Percentiles rank a stretch among this genome's conserved stretches.
These are phyloP conservation scores for Geranomyces michiganensis DNA, from an alignment of 192 early-diverging fungal species.

Conservation along the genomic window DNA sequence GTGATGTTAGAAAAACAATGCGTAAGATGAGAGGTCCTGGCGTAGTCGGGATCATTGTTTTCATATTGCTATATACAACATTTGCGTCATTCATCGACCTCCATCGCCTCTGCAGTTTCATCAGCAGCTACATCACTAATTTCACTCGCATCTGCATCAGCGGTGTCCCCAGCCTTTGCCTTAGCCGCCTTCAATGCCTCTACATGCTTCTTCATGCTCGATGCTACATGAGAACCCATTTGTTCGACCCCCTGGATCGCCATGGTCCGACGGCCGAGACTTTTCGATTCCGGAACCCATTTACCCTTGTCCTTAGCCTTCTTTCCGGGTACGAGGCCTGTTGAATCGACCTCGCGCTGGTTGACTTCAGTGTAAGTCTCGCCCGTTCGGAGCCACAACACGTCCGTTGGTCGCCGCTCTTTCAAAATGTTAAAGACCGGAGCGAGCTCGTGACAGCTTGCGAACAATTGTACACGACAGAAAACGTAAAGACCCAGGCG, in stretches of 20 bases:
- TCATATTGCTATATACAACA: too few species aligned
- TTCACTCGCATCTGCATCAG: too few species aligned
- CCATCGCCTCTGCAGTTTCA: too few species aligned
- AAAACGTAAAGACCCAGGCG: slow-evolving; percentile 94
- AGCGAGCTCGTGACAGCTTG: slow-evolving; percentile 80
- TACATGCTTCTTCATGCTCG: slow-evolving; percentile 70
- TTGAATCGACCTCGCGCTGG: slow-evolving; percentile 9
- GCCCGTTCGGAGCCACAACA: slow-evolving; percentile 58
- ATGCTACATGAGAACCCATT: slow-evolving; percentile 65
- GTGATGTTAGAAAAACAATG: too few species aligned
- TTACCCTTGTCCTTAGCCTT: slow-evolving; percentile 33
- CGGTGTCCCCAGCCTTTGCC: background rate
- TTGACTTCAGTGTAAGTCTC: slow-evolving; percentile 39
- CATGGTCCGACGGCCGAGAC: slow-evolving; percentile 33
- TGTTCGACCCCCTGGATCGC: slow-evolving; percentile 57
- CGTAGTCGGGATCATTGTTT: too few species aligned
- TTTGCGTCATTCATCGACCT: too few species aligned
- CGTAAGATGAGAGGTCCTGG: too few species aligned
- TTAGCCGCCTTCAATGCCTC: slow-evolving; percentile 47
- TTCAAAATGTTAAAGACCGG: slow-evolving; percentile 67
- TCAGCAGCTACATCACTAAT: too few species aligned
- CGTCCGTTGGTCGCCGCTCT: slow-evolving; percentile 56
- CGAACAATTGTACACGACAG: slow-evolving; percentile 73
- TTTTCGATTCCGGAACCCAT: slow-evolving; percentile 12
- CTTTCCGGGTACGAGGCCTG: slow-evolving; percentile 24